Evolutionary conservation across 352 stramenopile species (phyloP), one percentile per base, ranked within the genome.

Genomic region (Pythium insidiosum): DNA sequence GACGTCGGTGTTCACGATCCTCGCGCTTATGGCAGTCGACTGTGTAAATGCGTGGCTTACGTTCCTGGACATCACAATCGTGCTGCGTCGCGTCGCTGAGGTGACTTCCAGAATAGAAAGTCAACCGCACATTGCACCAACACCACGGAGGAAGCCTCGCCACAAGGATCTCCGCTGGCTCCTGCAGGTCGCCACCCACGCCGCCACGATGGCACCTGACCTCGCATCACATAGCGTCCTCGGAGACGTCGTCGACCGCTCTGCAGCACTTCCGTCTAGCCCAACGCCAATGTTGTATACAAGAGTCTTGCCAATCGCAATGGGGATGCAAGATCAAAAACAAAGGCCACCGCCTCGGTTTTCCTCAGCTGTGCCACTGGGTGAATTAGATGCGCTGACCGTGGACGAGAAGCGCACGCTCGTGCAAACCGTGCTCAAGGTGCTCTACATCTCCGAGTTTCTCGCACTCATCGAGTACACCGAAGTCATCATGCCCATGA

Each of bases 371-470:
- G 21, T 9, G 12, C 24, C 50, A 9, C 40, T 41, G n/a, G 38
- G 25, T 15, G 28, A 33, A 9, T 33, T 33, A 33, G 28, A 33
- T 13, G 28, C 15, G 28, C 36, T 56, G 3, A 41, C 15, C 19
- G 24, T 19, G 4, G 25, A 41, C 7, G 46, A 45, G 37, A 46
- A 30, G 2, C n/a, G 43, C 6, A 29, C 42, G 2, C 22, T 52
- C 12, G 39, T 63, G 2, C 49, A 46, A 11, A 11, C 48, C 3
- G 48, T 43, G 0, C 53, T 55, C 25, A 21, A 42, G 18, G 29
- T 61, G 12, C 35, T 67, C 5, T 73, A 64, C 40, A 50, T 48
- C 2, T 58, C 50, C 15, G 62, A 76, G 33, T 73, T 60, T 34
- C 40, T 63, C 12, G 42, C 58, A 2, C 47, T 67, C 6, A 43